phyloP scores from a whole-genome alignment of 306 rosid species.

The Quercus wislizeni region DNA sequence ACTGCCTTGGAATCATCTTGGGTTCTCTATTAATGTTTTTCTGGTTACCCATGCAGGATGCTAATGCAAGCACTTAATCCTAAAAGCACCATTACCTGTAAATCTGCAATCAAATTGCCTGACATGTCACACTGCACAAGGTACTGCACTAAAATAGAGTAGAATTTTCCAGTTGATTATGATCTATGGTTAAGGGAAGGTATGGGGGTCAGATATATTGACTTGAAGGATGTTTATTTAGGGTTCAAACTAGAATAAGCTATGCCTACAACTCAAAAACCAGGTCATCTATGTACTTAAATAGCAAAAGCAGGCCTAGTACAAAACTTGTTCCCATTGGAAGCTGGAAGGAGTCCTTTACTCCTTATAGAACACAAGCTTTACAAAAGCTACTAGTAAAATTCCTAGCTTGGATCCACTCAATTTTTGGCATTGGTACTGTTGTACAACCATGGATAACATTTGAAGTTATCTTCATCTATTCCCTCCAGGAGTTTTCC shows the following conservation, averaged over 20 bases:
- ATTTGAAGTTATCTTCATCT: slow-evolving; percentile 46
- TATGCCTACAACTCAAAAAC: neutral
- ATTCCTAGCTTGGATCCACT: slow-evolving; percentile 12
- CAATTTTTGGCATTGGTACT: slow-evolving; percentile 24
- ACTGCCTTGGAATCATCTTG: no score
- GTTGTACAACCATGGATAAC: slow-evolving; percentile 51
- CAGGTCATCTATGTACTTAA: neutral
- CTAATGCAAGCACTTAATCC: neutral
- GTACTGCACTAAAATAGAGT: neutral
- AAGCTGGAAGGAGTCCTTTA: slow-evolving; percentile 1
- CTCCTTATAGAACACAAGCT: neutral
- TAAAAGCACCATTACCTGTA: neutral
- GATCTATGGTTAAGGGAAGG: neutral
- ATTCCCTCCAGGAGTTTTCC: slow-evolving; percentile 53
- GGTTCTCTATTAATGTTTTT: neutral
- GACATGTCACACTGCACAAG: neutral
- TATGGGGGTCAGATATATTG: neutral
- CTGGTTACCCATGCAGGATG: neutral
- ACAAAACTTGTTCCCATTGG: neutral
- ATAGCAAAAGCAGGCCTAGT: neutral
- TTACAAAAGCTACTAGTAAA: neutral
- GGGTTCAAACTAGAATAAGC: slow-evolving; percentile 1
- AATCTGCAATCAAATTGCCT: neutral
- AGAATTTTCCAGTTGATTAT: neutral
- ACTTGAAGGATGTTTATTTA: neutral